Evolutionary conservation across 345 rosid genomes (phyloP).

Genomic region (Raphanus raphanistrum): DNA sequence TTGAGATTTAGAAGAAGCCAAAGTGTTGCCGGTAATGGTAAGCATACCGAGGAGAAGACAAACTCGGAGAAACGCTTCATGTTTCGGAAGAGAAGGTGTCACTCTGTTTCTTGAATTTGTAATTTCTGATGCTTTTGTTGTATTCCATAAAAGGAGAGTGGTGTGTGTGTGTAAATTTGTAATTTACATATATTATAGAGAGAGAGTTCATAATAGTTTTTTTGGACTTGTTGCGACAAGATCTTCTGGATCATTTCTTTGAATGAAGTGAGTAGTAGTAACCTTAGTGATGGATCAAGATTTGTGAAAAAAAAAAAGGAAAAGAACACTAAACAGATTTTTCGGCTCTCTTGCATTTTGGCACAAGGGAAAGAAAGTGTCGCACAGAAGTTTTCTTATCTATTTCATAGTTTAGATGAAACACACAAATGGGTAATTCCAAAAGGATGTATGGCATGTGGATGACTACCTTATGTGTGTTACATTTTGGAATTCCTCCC

Average conservation of each 20-base stretch:
- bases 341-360: background rate
- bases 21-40: conserved; percentile 42
- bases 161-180: conserved; percentile 28
- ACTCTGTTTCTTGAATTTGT: conserved; percentile 66
- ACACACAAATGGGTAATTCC: background rate
- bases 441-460: background rate
- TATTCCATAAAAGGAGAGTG: background rate
- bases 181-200: background rate
- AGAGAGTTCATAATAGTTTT: conserved; percentile 1
- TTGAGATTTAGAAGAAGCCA: conserved; percentile 60
- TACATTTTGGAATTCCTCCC: background rate
- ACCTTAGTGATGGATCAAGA: background rate
- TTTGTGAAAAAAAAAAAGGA: background rate
- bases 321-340: background rate
- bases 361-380: background rate
- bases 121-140: conserved; percentile 1
- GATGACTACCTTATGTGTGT: background rate
- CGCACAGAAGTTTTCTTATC: background rate
- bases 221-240: background rate
- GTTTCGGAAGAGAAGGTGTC: conserved; percentile 85
- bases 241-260: background rate
- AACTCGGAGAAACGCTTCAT: conserved; percentile 62
- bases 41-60: conserved; percentile 43
- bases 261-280: background rate
- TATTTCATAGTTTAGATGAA: background rate